phyloP scores from a whole-genome alignment of 306 rosid genomes.

The Acacia acuminata region DNA sequence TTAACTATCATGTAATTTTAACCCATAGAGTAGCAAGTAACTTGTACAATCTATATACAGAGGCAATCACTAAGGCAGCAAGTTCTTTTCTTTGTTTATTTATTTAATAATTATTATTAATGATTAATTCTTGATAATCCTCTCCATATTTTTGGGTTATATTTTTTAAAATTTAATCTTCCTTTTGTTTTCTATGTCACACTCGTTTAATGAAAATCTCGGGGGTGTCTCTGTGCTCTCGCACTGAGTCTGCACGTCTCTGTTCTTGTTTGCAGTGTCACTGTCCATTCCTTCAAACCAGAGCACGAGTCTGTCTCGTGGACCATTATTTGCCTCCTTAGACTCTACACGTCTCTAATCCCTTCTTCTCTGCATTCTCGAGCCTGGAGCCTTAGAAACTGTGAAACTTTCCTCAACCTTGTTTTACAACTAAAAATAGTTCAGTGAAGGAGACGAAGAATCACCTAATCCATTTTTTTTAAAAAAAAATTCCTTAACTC shows the following conservation, averaged over 20 bases:
- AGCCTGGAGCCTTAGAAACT: conserved; percentile 11
- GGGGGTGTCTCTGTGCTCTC: conserved; percentile 41
- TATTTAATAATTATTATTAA: background rate
- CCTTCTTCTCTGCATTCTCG: conserved; percentile 25
- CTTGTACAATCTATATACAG: conserved; percentile 14
- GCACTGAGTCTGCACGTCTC: conserved; percentile 61
- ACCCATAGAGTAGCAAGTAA: background rate
- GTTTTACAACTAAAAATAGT: conserved; percentile 32
- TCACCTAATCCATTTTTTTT: conserved; percentile 62
- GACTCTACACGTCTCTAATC: conserved; percentile 13
- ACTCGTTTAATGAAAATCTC: conserved; percentile 47
- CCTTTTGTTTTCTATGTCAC: conserved; percentile 1
- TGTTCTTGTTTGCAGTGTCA: conserved; percentile 49
- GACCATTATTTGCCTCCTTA: conserved; percentile 29
- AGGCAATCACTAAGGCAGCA: background rate
- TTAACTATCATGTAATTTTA: too few species aligned
- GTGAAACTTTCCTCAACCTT: conserved; percentile 27
- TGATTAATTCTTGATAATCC: background rate
- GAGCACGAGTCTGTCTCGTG: conserved; percentile 35
- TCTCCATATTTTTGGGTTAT: background rate
- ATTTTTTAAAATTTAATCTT: background rate
- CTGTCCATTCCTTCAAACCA: conserved; percentile 41
- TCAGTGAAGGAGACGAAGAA: conserved; percentile 49
- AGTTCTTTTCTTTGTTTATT: background rate
- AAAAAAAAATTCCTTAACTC: conserved; percentile 32